A percentile compares a stretch with the other conserved stretches of the same genome.
These are phyloP conservation scores for Plasmodium reichenowi DNA, from an alignment of 169 alveolate species.

Conservation along the genomic window DNA sequence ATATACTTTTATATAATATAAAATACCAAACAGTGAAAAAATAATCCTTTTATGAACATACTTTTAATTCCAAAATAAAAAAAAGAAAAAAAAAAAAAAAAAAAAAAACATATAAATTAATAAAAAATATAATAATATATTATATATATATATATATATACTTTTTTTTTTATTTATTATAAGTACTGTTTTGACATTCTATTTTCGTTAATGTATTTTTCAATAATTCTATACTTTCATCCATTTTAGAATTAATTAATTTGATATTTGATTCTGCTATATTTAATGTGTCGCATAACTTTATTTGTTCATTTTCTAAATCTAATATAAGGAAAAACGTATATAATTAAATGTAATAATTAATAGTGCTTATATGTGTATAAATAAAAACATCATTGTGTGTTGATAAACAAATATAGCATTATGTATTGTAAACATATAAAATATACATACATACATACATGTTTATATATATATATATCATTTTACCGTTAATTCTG, in stretches of 20 bases:
- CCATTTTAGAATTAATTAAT: conserved; percentile 32
- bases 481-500: conserved; percentile 41
- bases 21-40: too few species aligned
- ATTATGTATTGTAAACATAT: background rate
- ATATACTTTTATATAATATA: too few species aligned
- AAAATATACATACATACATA: background rate
- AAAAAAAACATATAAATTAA: background rate
- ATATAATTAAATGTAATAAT: background rate
- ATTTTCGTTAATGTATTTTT: conserved; percentile 48
- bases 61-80: too few species aligned
- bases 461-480: background rate
- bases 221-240: conserved; percentile 43
- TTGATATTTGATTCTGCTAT: conserved; percentile 45
- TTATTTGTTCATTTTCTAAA: conserved; percentile 65
- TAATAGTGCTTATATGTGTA: background rate
- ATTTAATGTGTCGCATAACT: conserved; percentile 36
- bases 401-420: background rate
- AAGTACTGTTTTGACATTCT: conserved; percentile 8
- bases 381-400: conserved; percentile 3
- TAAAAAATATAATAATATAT: background rate
- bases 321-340: conserved; percentile 14
- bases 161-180: background rate
- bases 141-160: background rate
- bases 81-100: too few species aligned
- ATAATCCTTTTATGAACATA: too few species aligned